phyloP scores from a whole-genome alignment of 2,329 filamentous ascomycete genomes.

The Rasamsonia emersonii region DNA sequence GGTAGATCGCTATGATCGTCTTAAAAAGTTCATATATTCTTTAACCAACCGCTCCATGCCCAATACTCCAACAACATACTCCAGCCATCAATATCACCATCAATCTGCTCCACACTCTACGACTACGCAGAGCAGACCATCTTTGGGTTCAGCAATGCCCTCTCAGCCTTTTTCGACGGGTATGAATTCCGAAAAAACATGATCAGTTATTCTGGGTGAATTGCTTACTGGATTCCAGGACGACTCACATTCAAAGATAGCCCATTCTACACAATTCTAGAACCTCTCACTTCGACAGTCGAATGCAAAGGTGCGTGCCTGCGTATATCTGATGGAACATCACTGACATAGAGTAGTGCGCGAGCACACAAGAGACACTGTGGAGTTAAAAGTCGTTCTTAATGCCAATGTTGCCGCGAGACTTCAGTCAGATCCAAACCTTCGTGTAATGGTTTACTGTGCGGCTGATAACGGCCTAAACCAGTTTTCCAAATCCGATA shows the following conservation, averaged over 20 bases:
- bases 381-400: slow-evolving; percentile 51
- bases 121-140: slow-evolving; percentile 19
- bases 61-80: slow-evolving; percentile 16
- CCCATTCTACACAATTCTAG: slow-evolving; percentile 71
- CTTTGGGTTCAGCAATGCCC: slow-evolving; percentile 22
- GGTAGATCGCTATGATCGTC: slow-evolving; percentile 21
- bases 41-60: slow-evolving; percentile 20
- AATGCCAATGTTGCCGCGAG: slow-evolving; percentile 46
- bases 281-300: slow-evolving; percentile 55
- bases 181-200: slow-evolving; percentile 11
- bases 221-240: slow-evolving; percentile 38
- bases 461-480: slow-evolving; percentile 53
- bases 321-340: slow-evolving; percentile 13
- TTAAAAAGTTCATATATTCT: slow-evolving; percentile 25
- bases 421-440: slow-evolving; percentile 51
- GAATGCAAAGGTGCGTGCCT: slow-evolving; percentile 61
- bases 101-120: slow-evolving; percentile 15
- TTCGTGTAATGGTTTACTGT: slow-evolving; percentile 77
- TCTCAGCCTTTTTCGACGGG: slow-evolving; percentile 21
- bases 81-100: slow-evolving; percentile 18
- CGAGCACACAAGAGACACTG: slow-evolving; percentile 51
- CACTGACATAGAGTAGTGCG: slow-evolving; percentile 37
- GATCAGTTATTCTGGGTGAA: slow-evolving; percentile 8
- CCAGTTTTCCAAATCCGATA: slow-evolving; percentile 54
- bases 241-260: slow-evolving; percentile 60